Percentiles rank a stretch among this genome's conserved stretches.
Evolutionary conservation across 2,329 filamentous ascomycete genomes (phyloP).

Genomic region (Boeremia lycopersici): DNA sequence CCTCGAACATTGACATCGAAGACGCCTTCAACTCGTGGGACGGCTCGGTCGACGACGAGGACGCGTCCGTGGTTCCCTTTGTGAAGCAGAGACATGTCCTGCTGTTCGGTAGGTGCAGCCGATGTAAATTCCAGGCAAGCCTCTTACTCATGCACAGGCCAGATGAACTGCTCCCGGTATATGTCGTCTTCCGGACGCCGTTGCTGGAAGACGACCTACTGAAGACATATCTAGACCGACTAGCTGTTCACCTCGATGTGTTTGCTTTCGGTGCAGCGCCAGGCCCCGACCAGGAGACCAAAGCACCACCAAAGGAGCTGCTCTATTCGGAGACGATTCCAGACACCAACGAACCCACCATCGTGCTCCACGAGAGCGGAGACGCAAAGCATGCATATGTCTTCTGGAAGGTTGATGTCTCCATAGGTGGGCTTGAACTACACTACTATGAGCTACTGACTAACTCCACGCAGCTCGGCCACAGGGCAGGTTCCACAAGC

Average conservation of each 20-base stretch:
- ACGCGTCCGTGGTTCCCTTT: slow-evolving; percentile 58
- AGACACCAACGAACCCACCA: slow-evolving; percentile 36
- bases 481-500: slow-evolving; percentile 68
- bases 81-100: slow-evolving; percentile 68
- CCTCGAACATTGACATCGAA: slow-evolving; percentile 45
- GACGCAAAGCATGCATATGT: slow-evolving; percentile 40
- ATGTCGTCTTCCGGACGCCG: slow-evolving; percentile 71
- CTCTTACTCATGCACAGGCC: slow-evolving; percentile 59
- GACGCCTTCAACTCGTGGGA: slow-evolving; percentile 52
- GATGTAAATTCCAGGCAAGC: slow-evolving; percentile 47
- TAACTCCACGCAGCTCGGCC: slow-evolving; percentile 43
- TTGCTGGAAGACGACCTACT: slow-evolving; percentile 63
- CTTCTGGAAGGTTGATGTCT: slow-evolving; percentile 48
- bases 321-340: slow-evolving; percentile 59
- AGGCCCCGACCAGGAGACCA: slow-evolving; percentile 47
- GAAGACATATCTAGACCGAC: slow-evolving; percentile 63
- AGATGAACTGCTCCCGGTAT: slow-evolving; percentile 77
- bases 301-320: slow-evolving; percentile 56
- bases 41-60: slow-evolving; percentile 51
- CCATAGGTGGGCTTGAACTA: slow-evolving; percentile 36
- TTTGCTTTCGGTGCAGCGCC: slow-evolving; percentile 63
- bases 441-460: neutral
- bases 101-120: slow-evolving; percentile 69
- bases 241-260: slow-evolving; percentile 71
- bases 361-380: slow-evolving; percentile 37